These are phyloP conservation scores for Teunomyces pallodes DNA, from an alignment of 805 yeast genomes.

Conservation along the genomic window DNA sequence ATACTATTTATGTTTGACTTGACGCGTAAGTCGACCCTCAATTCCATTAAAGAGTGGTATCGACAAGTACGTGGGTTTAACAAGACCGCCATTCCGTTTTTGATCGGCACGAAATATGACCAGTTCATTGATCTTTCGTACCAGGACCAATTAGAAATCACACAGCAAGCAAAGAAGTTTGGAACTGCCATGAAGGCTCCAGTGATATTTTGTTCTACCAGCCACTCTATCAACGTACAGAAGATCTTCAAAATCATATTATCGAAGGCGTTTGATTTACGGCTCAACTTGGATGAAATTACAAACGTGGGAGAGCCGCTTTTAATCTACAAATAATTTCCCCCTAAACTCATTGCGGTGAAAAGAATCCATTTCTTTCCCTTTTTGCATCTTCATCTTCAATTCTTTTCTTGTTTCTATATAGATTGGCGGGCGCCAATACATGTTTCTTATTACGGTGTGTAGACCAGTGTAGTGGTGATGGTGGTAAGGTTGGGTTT, in stretches of 20 bases:
- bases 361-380: background rate
- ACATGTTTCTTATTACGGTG: background rate
- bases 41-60: slow-evolving; percentile 93
- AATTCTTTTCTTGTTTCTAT: slow-evolving; percentile 1
- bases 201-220: slow-evolving; percentile 84
- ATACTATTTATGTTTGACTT: slow-evolving; percentile 85
- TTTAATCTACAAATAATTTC: slow-evolving; percentile 52
- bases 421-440: slow-evolving; percentile 2
- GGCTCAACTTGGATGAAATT: slow-evolving; percentile 80
- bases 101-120: slow-evolving; percentile 94
- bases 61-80: slow-evolving; percentile 87
- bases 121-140: slow-evolving; percentile 73
- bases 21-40: slow-evolving; percentile 79
- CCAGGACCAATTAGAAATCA: slow-evolving; percentile 80
- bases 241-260: slow-evolving; percentile 89
- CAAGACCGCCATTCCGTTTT: slow-evolving; percentile 83
- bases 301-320: slow-evolving; percentile 89
- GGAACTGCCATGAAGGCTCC: slow-evolving; percentile 88
- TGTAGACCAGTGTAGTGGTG: background rate
- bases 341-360: too few species aligned
- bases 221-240: slow-evolving; percentile 89
- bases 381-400: slow-evolving; percentile 3
- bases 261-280: slow-evolving; percentile 86
- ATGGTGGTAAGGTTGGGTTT: background rate
- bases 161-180: slow-evolving; percentile 77